A percentile compares a stretch with the other conserved stretches of the same genome.
Conservation (phyloP, 768 basidiomycete species). For the Candolleomyces eurysporus region DNA sequence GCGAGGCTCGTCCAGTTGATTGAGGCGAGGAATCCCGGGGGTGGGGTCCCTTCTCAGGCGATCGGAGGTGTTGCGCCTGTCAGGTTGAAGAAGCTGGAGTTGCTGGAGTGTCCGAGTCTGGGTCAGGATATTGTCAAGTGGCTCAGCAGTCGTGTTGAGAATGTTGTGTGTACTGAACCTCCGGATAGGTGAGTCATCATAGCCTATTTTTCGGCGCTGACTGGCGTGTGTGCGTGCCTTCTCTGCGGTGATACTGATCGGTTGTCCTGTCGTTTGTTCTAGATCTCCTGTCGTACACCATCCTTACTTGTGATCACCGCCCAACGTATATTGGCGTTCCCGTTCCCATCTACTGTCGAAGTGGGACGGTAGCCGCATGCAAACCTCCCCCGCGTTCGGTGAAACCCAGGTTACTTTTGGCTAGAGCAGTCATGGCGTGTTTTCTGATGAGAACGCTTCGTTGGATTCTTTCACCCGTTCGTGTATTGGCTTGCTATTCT, state of each 20-base stretch:
- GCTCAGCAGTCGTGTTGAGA: conserved; percentile 59
- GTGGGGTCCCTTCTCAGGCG: conserved; percentile 24
- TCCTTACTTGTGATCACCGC: conserved; percentile 7
- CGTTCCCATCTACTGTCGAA: neutral
- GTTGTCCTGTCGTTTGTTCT: neutral
- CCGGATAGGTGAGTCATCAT: conserved; percentile 38
- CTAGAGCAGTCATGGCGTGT: neutral
- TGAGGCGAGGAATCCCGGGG: conserved; percentile 66
- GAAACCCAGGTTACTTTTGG: neutral
- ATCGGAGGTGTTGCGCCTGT: conserved; percentile 49
- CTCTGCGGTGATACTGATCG: neutral
- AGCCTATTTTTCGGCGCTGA: conserved; percentile 6
- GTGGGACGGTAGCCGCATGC: neutral
- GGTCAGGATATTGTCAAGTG: conserved; percentile 71
- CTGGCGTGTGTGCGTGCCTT: neutral
- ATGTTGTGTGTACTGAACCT: conserved; percentile 62
- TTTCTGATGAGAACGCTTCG: too few species aligned
- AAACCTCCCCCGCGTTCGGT: neutral
- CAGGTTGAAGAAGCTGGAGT: conserved; percentile 55
- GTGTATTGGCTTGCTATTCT: too few species aligned
- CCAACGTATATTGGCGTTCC: neutral
- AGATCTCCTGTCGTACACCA: conserved; percentile 6
- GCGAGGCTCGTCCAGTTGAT: conserved; percentile 70
- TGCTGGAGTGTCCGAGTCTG: conserved; percentile 64
- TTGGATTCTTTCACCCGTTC: too few species aligned